Percentiles rank a stretch among this genome's conserved stretches.
These are phyloP conservation scores for Rhinocladiella similis DNA, from an alignment of 2,329 filamentous ascomycete species.

Conservation along the genomic window DNA sequence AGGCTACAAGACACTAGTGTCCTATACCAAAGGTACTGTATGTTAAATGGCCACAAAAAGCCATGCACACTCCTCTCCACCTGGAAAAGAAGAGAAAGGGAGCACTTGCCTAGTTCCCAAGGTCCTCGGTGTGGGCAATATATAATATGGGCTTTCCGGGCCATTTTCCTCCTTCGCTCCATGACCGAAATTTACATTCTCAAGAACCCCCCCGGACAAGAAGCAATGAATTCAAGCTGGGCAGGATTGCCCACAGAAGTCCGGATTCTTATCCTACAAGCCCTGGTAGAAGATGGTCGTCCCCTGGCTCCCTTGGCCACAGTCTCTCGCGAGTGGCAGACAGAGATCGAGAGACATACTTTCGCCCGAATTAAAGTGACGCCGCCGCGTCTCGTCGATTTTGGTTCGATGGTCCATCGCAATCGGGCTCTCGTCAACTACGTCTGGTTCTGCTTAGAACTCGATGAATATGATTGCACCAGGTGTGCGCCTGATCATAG, in stretches of 20 bases:
- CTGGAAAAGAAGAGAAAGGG: too few species aligned
- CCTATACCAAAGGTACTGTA: too few species aligned
- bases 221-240: conserved; percentile 1
- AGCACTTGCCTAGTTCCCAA: too few species aligned
- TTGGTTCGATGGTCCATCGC: conserved; percentile 5
- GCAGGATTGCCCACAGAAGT: not conserved
- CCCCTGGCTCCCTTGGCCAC: conserved; percentile 1
- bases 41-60: too few species aligned
- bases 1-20: too few species aligned
- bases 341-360: conserved; percentile 5
- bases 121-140: too few species aligned
- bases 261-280: conserved; percentile 3
- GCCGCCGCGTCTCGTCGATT: conserved; percentile 7
- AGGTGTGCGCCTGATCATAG: not conserved
- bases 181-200: conserved; percentile 5
- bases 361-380: conserved; percentile 10
- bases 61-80: too few species aligned
- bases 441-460: conserved; percentile 11
- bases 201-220: not conserved
- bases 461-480: conserved; percentile 8
- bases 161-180: conserved; percentile 3
- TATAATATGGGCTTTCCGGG: too few species aligned
- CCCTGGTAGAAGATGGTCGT: conserved; percentile 1
- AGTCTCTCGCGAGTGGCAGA: conserved; percentile 10
- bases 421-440: conserved; percentile 4